phyloP scores from a whole-genome alignment of 1,139 yeast genomes.

The Nadsonia starkeyi-henricii region DNA sequence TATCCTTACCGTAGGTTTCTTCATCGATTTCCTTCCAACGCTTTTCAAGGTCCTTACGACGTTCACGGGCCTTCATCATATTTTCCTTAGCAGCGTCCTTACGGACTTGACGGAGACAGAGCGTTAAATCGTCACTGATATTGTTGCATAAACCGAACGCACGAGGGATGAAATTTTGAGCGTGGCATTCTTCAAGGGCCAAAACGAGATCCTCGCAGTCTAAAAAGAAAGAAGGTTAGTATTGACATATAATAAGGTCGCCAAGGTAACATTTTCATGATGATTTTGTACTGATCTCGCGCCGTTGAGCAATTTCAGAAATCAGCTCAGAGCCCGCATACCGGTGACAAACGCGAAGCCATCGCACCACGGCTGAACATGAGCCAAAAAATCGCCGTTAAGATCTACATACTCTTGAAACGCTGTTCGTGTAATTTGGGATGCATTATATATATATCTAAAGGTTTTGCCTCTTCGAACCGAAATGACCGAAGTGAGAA shows the following conservation, averaged over 20 bases:
- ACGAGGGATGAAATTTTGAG: slow-evolving; percentile 51
- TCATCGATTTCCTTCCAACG: slow-evolving; percentile 53
- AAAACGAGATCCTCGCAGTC: slow-evolving; percentile 73
- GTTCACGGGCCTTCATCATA: slow-evolving; percentile 42
- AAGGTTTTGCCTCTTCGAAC: not conserved
- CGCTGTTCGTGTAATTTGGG: slow-evolving; percentile 18
- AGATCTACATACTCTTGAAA: slow-evolving; percentile 16
- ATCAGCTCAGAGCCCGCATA: too few species aligned
- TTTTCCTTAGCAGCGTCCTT: slow-evolving; percentile 51
- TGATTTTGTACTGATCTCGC: too few species aligned
- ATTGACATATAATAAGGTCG: too few species aligned
- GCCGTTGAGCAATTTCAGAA: too few species aligned
- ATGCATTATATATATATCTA: slow-evolving; percentile 12
- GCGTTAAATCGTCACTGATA: slow-evolving; percentile 62
- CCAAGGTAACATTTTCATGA: too few species aligned
- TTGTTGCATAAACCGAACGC: slow-evolving; percentile 81
- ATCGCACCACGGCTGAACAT: too few species aligned
- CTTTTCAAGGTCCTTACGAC: slow-evolving; percentile 39
- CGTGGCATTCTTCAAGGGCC: slow-evolving; percentile 83
- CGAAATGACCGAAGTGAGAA: not conserved
- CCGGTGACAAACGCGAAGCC: too few species aligned
- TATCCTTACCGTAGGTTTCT: slow-evolving; percentile 50
- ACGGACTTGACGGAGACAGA: slow-evolving; percentile 72
- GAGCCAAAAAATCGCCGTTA: too few species aligned
- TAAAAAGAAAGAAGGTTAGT: slow-evolving; percentile 11